Evolutionary conservation across 129 eudicot species (phyloP).

Genomic region (Arctium minus): DNA sequence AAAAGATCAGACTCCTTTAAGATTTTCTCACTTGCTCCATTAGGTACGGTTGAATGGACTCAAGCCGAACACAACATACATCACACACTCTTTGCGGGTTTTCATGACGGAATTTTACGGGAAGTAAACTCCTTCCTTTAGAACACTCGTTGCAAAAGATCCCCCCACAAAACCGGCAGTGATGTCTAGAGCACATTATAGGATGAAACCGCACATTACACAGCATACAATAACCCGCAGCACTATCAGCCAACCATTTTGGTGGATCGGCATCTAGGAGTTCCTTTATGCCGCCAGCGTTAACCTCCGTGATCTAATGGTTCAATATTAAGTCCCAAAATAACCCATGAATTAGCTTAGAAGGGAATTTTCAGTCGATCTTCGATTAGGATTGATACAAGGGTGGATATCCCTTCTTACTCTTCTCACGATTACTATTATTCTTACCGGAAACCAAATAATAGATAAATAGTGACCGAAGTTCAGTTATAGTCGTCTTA

Average conservation of each 20-base stretch:
- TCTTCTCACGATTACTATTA: too few relatives aligned
- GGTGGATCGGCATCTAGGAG: constrained; percentile 60
- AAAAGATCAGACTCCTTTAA: too few relatives aligned
- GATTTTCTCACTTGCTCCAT: constrained; percentile 60
- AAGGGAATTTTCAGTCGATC: too few relatives aligned
- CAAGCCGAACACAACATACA: constrained; percentile 52
- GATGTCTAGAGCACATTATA: constrained; percentile 59
- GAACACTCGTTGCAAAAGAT: constrained; percentile 55
- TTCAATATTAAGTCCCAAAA: too few relatives aligned
- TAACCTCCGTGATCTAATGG: too few relatives aligned
- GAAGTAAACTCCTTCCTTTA: constrained; percentile 60
- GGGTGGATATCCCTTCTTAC: too few relatives aligned
- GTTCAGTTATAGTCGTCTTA: background rate
- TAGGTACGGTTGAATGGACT: constrained; percentile 43
- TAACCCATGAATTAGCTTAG: too few relatives aligned
- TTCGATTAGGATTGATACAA: too few relatives aligned
- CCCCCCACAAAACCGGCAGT: constrained; percentile 63
- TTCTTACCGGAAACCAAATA: too few relatives aligned
- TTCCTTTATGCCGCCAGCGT: constrained; percentile 34
- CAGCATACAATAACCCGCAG: constrained; percentile 55
- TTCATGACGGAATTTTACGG: constrained; percentile 36
- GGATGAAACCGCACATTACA: constrained; percentile 65
- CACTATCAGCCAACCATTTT: constrained; percentile 61
- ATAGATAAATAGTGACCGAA: background rate
- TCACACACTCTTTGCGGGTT: constrained; percentile 63